Evolutionary conservation across 2,329 filamentous ascomycete species (phyloP).

Genomic region (Aspergillus versicolor): DNA sequence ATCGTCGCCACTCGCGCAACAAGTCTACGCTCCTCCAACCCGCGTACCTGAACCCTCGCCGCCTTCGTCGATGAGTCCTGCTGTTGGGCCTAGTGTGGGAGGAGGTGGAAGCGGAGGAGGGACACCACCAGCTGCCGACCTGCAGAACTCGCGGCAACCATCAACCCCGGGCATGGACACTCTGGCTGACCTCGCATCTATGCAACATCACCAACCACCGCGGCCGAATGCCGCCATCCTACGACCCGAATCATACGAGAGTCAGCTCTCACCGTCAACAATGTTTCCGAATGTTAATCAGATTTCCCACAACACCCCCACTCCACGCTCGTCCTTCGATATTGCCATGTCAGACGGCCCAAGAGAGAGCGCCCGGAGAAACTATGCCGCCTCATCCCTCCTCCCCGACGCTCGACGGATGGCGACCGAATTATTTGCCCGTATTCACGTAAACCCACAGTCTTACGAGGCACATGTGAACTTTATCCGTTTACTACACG

Average conservation of each 20-base stretch:
- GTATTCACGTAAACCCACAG: conserved; percentile 47
- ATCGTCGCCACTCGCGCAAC: conserved; percentile 44
- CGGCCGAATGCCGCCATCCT: conserved; percentile 40
- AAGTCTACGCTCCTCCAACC: conserved; percentile 40
- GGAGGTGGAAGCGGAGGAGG: conserved; percentile 34
- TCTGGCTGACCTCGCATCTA: conserved; percentile 48
- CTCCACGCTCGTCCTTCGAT: conserved; percentile 45
- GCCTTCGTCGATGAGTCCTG: conserved; percentile 33
- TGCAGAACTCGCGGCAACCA: conserved; percentile 38
- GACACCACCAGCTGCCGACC: conserved; percentile 36
- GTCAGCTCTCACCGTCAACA: conserved; percentile 44
- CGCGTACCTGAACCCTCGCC: conserved; percentile 37
- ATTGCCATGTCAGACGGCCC: conserved; percentile 46
- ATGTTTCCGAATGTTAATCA: conserved; percentile 40
- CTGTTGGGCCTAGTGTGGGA: conserved; percentile 24
- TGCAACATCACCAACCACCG: conserved; percentile 47
- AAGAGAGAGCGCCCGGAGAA: conserved; percentile 38
- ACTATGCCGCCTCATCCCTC: conserved; percentile 44
- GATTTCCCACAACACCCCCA: conserved; percentile 39
- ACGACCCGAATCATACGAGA: conserved; percentile 43
- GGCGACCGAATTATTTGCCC: conserved; percentile 41
- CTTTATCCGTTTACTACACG: conserved; percentile 49
- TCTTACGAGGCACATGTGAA: conserved; percentile 48
- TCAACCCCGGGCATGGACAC: conserved; percentile 51
- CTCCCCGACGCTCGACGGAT: conserved; percentile 40